phyloP scores from a whole-genome alignment of 257 asterid genomes.

The Oldenlandia corymbosa region DNA sequence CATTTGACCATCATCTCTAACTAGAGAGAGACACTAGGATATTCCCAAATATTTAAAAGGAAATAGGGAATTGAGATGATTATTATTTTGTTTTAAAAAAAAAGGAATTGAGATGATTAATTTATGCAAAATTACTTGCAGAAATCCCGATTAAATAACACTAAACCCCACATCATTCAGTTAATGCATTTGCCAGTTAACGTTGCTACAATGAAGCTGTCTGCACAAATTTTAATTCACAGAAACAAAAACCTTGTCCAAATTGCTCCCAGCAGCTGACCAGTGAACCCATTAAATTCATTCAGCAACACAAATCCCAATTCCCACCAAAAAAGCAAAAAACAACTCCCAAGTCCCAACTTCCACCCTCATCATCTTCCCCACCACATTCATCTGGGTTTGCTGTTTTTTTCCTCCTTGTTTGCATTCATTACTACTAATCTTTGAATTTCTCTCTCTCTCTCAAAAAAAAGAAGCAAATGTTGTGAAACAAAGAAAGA shows the following conservation, averaged over 20 bases:
- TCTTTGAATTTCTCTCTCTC: too few relatives aligned
- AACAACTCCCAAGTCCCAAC: slow-evolving; percentile 4
- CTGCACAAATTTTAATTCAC: background rate
- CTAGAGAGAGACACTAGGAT: background rate
- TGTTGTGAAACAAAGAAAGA: too few relatives aligned
- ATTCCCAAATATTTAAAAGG: background rate
- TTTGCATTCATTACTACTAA: too few relatives aligned
- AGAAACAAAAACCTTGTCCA: background rate
- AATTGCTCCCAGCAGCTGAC: background rate
- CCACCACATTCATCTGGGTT: background rate
- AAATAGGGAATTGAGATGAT: background rate
- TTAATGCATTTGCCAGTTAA: slow-evolving; percentile 17
- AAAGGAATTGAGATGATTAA: background rate
- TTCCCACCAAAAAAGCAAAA: background rate
- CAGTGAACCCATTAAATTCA: slow-evolving; percentile 7
- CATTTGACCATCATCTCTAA: background rate
- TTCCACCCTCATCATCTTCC: background rate
- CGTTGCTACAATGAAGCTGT: slow-evolving; percentile 9
- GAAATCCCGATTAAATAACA: background rate
- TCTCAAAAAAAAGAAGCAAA: too few relatives aligned
- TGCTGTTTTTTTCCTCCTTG: background rate
- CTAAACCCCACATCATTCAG: background rate
- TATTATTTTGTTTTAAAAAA: slow-evolving; percentile 1
- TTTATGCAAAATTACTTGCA: background rate
- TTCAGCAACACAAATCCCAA: background rate